A percentile compares a stretch with the other conserved stretches of the same genome.
Evolutionary conservation across 1,139 yeast species (phyloP).

Genomic region (Pichia sp.): DNA sequence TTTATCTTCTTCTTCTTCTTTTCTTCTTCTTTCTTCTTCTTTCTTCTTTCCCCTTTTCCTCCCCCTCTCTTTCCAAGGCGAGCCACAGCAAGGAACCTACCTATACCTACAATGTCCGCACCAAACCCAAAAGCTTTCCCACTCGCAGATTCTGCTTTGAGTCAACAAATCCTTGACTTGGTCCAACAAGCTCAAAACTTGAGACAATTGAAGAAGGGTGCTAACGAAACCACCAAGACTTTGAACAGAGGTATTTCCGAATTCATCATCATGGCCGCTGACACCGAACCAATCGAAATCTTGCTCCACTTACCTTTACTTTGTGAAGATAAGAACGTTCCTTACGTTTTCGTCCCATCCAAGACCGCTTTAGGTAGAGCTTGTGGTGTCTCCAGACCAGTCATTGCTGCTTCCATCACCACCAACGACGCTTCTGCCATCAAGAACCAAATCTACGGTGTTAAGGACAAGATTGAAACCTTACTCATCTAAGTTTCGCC

Average conservation of each 20-base stretch:
- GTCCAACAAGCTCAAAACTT: constrained; percentile 97
- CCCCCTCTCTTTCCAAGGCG: constrained; percentile 31
- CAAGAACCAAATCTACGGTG: constrained; percentile 94
- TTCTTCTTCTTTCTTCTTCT: not conserved
- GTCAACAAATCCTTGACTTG: constrained; percentile 97
- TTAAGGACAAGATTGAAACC: constrained; percentile 99
- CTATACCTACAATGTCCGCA: constrained; percentile 49
- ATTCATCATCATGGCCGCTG: constrained; percentile 99
- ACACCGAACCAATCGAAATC: constrained; percentile 98
- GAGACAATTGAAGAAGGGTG: constrained; percentile 99
- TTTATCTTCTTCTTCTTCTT: not conserved
- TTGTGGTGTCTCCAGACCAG: constrained; percentile 99
- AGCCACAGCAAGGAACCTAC: constrained; percentile 67
- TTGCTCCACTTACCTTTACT: constrained; percentile 95
- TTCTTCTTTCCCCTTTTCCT: not conserved
- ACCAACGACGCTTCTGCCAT: constrained; percentile 98
- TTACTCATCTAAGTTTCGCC: constrained; percentile 91
- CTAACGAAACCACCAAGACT: constrained; percentile 99
- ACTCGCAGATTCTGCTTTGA: constrained; percentile 91
- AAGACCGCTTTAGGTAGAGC: constrained; percentile 99
- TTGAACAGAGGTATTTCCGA: constrained; percentile 99
- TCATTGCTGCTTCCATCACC: constrained; percentile 97
- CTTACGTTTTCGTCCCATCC: constrained; percentile 98
- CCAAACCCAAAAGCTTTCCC: constrained; percentile 98
- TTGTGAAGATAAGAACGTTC: constrained; percentile 99